Conservation (phyloP, 169 alveolate species). For the Theileria equi region DNA sequence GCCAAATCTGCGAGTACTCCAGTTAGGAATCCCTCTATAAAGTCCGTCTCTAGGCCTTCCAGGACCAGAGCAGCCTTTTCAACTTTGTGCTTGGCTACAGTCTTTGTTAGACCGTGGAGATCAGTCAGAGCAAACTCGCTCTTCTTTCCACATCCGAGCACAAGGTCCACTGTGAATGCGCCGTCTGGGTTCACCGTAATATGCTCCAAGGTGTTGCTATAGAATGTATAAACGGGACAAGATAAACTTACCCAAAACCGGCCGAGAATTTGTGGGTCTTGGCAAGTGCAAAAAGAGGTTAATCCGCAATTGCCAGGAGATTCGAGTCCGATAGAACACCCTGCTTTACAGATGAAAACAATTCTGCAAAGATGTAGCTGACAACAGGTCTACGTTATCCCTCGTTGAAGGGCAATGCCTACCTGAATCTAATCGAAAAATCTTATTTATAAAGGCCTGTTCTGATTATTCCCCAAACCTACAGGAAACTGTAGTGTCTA, state of each 20-base stretch:
- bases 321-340: too few relatives aligned
- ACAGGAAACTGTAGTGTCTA: too few relatives aligned
- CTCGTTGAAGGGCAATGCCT: too few relatives aligned
- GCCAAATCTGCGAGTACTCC: conserved; percentile 25
- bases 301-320: too few relatives aligned
- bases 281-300: conserved; percentile 30
- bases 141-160: conserved; percentile 43
- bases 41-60: too few relatives aligned
- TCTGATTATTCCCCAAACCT: too few relatives aligned
- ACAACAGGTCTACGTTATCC: too few relatives aligned
- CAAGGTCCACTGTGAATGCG: conserved; percentile 21
- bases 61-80: conserved; percentile 29
- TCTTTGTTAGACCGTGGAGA: conserved; percentile 9
- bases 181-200: conserved; percentile 18
- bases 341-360: too few relatives aligned
- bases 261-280: conserved; percentile 22
- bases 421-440: too few relatives aligned
- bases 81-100: conserved; percentile 31
- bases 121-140: conserved; percentile 24
- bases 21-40: conserved; percentile 25
- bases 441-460: too few relatives aligned
- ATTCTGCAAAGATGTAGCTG: too few relatives aligned
- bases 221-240: background rate
- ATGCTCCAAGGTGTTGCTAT: conserved; percentile 34
- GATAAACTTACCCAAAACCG: conserved; percentile 42